A percentile compares a stretch with the other conserved stretches of the same genome.
Conservation (phyloP, 2,329 filamentous ascomycete genomes). For the Nakataea oryzae region DNA sequence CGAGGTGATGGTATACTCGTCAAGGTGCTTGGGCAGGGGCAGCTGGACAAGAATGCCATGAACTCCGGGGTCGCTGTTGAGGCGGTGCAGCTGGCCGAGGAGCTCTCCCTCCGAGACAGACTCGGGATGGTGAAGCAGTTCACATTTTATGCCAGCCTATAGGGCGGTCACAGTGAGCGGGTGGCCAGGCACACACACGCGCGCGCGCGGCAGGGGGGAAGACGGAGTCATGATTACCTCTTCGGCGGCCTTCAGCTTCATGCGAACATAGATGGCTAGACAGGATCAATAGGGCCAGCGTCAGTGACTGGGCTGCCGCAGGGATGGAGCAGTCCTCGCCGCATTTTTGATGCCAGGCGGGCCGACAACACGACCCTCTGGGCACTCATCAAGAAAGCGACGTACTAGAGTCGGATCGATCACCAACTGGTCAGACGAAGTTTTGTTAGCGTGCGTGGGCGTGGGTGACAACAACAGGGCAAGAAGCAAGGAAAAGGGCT, state of each 20-base stretch:
- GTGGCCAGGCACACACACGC: too few species aligned
- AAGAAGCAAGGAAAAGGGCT: conserved; percentile 17
- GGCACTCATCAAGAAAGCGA: background rate
- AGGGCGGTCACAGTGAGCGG: background rate
- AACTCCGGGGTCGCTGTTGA: conserved; percentile 79
- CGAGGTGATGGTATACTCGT: conserved; percentile 83
- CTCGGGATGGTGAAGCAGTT: conserved; percentile 74
- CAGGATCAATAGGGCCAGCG: background rate
- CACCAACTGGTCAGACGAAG: conserved; percentile 54
- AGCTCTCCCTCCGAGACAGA: conserved; percentile 76
- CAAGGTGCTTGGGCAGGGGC: conserved; percentile 79
- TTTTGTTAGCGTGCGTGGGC: background rate
- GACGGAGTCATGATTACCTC: conserved; percentile 49
- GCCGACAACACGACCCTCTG: background rate
- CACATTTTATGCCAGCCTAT: conserved; percentile 81
- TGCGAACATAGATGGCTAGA: conserved; percentile 91
- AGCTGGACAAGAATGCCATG: conserved; percentile 93
- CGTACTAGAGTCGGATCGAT: conserved; percentile 85
- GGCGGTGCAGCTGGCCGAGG: conserved; percentile 65
- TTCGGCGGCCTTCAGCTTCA: conserved; percentile 95
- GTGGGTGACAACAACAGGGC: conserved; percentile 6
- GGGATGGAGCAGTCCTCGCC: background rate
- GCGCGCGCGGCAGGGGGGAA: too few species aligned
- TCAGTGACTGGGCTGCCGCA: background rate
- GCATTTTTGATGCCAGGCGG: background rate